These are phyloP conservation scores for Lonicera japonica DNA, from an alignment of 129 eudicot genomes.

Conservation along the genomic window DNA sequence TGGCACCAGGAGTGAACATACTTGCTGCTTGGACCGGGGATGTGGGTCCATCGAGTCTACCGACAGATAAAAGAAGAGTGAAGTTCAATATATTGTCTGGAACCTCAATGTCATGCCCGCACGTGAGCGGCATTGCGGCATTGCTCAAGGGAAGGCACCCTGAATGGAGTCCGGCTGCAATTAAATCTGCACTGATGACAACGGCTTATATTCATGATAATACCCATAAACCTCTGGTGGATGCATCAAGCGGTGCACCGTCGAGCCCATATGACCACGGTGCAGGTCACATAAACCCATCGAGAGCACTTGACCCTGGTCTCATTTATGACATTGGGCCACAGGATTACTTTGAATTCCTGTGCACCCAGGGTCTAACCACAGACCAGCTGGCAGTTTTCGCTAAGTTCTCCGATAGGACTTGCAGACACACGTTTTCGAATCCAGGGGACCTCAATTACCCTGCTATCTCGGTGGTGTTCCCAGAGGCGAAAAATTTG, in stretches of 20 bases:
- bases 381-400: slow-evolving; percentile 53
- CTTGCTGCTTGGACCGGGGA: slow-evolving; percentile 85
- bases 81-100: slow-evolving; percentile 78
- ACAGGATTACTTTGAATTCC: slow-evolving; percentile 71
- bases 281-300: slow-evolving; percentile 85
- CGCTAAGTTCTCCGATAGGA: slow-evolving; percentile 49
- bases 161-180: slow-evolving; percentile 88
- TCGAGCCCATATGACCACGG: slow-evolving; percentile 85
- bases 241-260: slow-evolving; percentile 45
- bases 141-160: slow-evolving; percentile 72
- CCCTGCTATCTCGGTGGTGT: slow-evolving; percentile 81
- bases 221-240: slow-evolving; percentile 32
- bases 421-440: slow-evolving; percentile 38
- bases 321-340: slow-evolving; percentile 66
- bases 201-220: slow-evolving; percentile 81
- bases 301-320: slow-evolving; percentile 73
- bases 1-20: slow-evolving; percentile 95
- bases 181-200: slow-evolving; percentile 90
- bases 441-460: slow-evolving; percentile 68
- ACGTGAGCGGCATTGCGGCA: slow-evolving; percentile 88
- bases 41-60: slow-evolving; percentile 70
- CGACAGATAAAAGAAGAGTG: slow-evolving; percentile 52
- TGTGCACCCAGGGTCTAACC: slow-evolving; percentile 65
- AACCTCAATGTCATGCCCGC: slow-evolving; percentile 98
- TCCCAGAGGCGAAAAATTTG: slow-evolving; percentile 33